Evolutionary conservation across 305 asterid species (phyloP).

Genomic region (Salvia sclarea): DNA sequence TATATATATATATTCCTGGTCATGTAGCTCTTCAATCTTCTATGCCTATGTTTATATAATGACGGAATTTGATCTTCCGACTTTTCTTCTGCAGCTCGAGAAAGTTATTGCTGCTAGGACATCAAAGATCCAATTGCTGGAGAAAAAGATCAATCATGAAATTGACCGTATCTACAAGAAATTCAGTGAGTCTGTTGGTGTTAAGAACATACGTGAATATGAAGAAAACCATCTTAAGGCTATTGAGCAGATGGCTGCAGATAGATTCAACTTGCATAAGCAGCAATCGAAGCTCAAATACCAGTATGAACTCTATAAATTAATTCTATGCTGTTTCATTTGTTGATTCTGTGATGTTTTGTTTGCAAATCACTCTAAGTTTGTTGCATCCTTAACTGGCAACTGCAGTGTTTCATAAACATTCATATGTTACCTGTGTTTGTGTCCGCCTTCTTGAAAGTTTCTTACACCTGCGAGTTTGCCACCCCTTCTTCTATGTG

Average conservation of each 20-base stretch:
- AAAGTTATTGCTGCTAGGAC: slow-evolving; percentile 54
- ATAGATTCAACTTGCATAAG: slow-evolving; percentile 83
- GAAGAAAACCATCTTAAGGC: slow-evolving; percentile 97
- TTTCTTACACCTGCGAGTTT: not conserved
- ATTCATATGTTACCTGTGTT: slow-evolving; percentile 6
- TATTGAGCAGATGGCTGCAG: slow-evolving; percentile 83
- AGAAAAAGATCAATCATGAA: slow-evolving; percentile 76
- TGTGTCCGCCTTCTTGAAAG: not conserved
- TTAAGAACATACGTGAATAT: slow-evolving; percentile 89
- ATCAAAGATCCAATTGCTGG: slow-evolving; percentile 59
- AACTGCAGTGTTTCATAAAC: not conserved
- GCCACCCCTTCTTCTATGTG: not conserved
- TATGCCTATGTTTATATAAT: not conserved
- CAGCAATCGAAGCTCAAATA: slow-evolving; percentile 92
- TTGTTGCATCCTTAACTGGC: slow-evolving; percentile 6
- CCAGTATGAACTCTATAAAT: slow-evolving; percentile 59
- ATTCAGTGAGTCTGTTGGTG: slow-evolving; percentile 96
- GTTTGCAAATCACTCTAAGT: slow-evolving; percentile 19
- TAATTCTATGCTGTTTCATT: slow-evolving; percentile 19
- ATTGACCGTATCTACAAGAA: slow-evolving; percentile 82
- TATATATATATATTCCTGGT: slow-evolving; percentile 23
- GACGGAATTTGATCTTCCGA: slow-evolving; percentile 3
- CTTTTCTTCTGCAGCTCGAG: slow-evolving; percentile 62
- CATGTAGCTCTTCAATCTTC: slow-evolving; percentile 16
- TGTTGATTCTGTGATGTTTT: slow-evolving; percentile 11